Base-by-base conservation (phyloP, 2,329 filamentous ascomycete species). In the Fonsecaea erecta region DNA sequence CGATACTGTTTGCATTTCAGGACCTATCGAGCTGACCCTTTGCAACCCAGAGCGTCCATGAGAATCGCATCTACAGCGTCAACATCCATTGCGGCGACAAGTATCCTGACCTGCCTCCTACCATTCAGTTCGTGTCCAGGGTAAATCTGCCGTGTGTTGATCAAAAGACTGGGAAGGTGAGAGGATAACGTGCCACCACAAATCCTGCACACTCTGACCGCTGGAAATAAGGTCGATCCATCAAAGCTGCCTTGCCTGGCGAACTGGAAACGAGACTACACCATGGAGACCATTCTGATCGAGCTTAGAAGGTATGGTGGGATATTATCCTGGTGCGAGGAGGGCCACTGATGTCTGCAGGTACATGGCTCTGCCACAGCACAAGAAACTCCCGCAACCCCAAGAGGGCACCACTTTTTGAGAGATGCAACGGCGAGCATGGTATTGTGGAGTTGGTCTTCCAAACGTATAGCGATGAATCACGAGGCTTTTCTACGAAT, bases 51-150 rank as follows among this genome's bases (percentile, higher is more conserved):
- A 96, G 93, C 79, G 93, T 90, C 68, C 94, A 98, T 78, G 95
- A 99, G 84, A 99, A 99, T 81, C 91, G 95, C 75, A 99, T 99
- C 82, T 99, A 99, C 85, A 96, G 92, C 72, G 86, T 99, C 74
- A 96, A 94, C 80, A 97, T 99, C 82, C 90, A 96, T 82, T 99
- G 95, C 82, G 93, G 93, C 68, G 84, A 88, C 55, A 83, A 91
- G 64, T 99, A 99, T 78, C 95, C 95, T 59, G 93, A 97, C 77
- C 83, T 86, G 68, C 95, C 95, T 52, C 95, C 95, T 0, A 88
- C 90, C 58, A 91, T 99, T 74, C 89, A 94, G 75, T 99, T 99
- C 80, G 88, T 95, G 73, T 97, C 91, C 74, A 91, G 92, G 79
- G 90, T 99, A 81, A 97, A 98, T 81, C 86, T 98, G n/a, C 95